These are phyloP conservation scores for Vaucheria bursata DNA, from an alignment of 352 stramenopile species.

Conservation along the genomic window DNA sequence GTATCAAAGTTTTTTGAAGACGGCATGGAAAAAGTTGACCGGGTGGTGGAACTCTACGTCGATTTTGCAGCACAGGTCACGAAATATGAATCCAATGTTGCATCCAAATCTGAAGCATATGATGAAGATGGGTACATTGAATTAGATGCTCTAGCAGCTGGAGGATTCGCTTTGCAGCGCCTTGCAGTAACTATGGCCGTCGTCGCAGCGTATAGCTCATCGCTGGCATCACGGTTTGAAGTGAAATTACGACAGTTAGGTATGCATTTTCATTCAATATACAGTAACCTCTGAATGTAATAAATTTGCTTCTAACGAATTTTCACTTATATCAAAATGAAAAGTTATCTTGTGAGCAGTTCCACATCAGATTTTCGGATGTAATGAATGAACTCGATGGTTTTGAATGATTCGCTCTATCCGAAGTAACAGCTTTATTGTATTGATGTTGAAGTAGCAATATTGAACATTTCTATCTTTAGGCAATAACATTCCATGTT, in stretches of 20 bases:
- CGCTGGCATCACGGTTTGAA: constrained; percentile 21
- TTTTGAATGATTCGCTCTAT: no score
- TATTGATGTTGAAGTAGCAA: no score
- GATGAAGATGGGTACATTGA: constrained; percentile 20
- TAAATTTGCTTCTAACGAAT: no score
- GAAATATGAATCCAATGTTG: not conserved
- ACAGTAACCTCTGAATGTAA: no score
- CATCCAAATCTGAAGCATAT: not conserved
- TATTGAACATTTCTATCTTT: no score
- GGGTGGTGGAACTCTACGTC: constrained; percentile 50
- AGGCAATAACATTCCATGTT: no score
- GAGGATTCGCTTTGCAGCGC: constrained; percentile 48
- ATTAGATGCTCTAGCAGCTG: constrained; percentile 22
- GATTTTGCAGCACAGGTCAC: constrained; percentile 37
- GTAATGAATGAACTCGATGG: no score
- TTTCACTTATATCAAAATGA: no score
- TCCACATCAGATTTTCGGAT: no score
- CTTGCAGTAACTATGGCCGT: constrained; percentile 48
- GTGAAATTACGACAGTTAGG: constrained; percentile 35
- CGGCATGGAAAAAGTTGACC: constrained; percentile 48
- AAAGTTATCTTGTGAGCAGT: no score
- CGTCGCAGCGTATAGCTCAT: constrained; percentile 18
- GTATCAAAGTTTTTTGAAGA: constrained; percentile 51
- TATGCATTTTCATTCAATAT: no score
- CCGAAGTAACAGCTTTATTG: no score